These are phyloP conservation scores for Harringtonia lauricola DNA, from an alignment of 2,329 filamentous ascomycete species.

Conservation along the genomic window DNA sequence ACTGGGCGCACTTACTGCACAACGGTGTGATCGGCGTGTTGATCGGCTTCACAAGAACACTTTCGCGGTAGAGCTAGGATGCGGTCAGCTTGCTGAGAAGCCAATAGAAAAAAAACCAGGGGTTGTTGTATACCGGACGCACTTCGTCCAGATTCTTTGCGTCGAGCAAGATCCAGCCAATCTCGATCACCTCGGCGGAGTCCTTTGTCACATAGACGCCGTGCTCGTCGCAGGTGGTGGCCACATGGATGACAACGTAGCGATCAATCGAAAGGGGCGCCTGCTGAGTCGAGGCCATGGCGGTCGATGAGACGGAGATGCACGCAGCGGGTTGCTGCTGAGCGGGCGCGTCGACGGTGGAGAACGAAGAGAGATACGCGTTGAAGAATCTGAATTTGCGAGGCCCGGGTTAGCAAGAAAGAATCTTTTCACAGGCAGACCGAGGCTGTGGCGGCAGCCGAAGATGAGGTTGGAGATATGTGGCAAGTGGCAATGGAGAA, in stretches of 20 bases:
- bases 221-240: conserved; percentile 97
- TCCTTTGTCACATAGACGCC: conserved; percentile 99
- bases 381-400: too few species aligned
- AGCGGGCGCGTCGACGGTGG: neutral
- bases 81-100: neutral
- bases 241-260: conserved; percentile 96
- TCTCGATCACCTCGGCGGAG: conserved; percentile 96
- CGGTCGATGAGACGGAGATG: conserved; percentile 8
- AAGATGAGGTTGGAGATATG: too few species aligned
- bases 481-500: too few species aligned
- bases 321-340: neutral
- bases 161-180: conserved; percentile 94
- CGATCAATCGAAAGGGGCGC: conserved; percentile 69
- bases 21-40: conserved; percentile 98
- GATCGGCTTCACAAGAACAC: conserved; percentile 92
- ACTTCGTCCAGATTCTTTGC: conserved; percentile 90
- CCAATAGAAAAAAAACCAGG: too few species aligned
- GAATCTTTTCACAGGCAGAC: too few species aligned
- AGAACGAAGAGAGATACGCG: too few species aligned
- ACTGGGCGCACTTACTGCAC: conserved; percentile 75
- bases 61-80: conserved; percentile 78
- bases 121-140: conserved; percentile 13
- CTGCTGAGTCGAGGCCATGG: conserved; percentile 33
- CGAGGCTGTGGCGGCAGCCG: too few species aligned
- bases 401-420: too few species aligned